A percentile compares a stretch with the other conserved stretches of the same genome.
Conservation (phyloP, 192 early-diverging fungal genomes). For the Backusella morwellensis region DNA sequence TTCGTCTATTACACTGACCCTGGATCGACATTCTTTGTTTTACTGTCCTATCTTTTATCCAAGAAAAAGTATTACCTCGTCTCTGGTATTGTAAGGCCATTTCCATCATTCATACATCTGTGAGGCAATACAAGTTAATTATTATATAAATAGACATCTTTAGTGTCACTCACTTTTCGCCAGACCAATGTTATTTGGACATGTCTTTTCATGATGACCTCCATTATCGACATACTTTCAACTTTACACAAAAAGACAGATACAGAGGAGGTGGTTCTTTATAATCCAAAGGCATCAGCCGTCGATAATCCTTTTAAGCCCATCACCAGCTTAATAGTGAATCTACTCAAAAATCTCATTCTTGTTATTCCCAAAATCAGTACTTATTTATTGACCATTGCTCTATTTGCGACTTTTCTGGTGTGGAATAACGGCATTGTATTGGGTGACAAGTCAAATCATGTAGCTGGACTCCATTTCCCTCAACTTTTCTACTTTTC, state of each 20-base stretch:
- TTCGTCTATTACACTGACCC: slow-evolving; percentile 93
- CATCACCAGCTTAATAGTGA: slow-evolving; percentile 25
- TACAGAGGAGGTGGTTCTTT: not conserved
- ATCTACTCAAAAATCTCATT: slow-evolving; percentile 15
- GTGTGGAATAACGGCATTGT: slow-evolving; percentile 82
- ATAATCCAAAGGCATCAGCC: slow-evolving; percentile 20
- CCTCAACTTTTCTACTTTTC: slow-evolving; percentile 88
- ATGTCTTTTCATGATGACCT: slow-evolving; percentile 58
- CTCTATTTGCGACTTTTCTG: slow-evolving; percentile 66
- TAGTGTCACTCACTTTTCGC: slow-evolving; percentile 64
- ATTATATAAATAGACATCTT: slow-evolving; percentile 22
- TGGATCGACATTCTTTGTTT: slow-evolving; percentile 78
- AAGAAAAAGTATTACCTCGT: slow-evolving; percentile 40
- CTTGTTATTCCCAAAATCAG: slow-evolving; percentile 29
- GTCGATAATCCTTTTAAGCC: not conserved
- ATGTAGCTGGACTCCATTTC: slow-evolving; percentile 73
- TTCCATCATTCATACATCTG: not conserved
- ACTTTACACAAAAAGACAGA: slow-evolving; percentile 1
- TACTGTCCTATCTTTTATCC: slow-evolving; percentile 61
- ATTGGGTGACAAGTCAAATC: slow-evolving; percentile 84
- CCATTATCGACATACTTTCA: slow-evolving; percentile 32
- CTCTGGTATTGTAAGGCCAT: slow-evolving; percentile 56
- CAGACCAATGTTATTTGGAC: slow-evolving; percentile 96
- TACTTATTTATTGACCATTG: slow-evolving; percentile 50
- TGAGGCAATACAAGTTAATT: not conserved